A percentile compares a stretch with the other conserved stretches of the same genome.
Evolutionary conservation across 2,329 filamentous ascomycete species (phyloP).

Genomic region (Diaporthe nobilis): DNA sequence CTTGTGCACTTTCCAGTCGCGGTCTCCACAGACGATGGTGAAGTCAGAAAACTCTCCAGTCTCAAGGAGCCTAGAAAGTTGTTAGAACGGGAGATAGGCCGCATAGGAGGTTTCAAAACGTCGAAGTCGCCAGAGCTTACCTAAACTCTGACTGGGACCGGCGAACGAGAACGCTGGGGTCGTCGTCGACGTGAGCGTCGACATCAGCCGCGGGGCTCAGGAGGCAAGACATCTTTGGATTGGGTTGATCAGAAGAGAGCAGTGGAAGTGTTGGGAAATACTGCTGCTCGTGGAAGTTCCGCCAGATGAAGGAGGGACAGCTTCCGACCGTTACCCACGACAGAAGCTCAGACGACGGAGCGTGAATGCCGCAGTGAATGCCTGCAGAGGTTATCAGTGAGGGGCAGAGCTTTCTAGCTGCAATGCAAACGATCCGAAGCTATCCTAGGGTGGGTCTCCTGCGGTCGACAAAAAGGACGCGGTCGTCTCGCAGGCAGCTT

Average conservation of each 20-base stretch:
- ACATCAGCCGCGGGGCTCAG: background rate
- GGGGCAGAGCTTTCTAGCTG: background rate
- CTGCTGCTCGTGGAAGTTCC: no score
- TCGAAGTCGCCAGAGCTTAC: background rate
- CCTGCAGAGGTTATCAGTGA: background rate
- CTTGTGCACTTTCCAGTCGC: slow-evolving; percentile 23
- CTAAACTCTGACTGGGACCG: background rate
- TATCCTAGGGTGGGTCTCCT: background rate
- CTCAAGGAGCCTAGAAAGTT: background rate
- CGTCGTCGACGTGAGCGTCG: background rate
- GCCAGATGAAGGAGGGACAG: background rate
- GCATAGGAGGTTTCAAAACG: background rate
- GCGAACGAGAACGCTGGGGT: background rate
- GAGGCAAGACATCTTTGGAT: background rate
- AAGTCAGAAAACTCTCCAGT: slow-evolving; percentile 12
- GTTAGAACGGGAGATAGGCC: background rate
- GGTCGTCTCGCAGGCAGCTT: background rate
- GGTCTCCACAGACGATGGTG: background rate
- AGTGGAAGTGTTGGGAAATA: background rate
- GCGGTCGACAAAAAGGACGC: background rate
- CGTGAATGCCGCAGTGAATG: background rate
- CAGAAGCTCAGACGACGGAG: background rate
- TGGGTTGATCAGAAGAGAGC: background rate
- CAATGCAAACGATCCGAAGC: background rate
- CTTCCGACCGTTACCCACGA: background rate